Percentiles rank a stretch among this genome's conserved stretches.
Evolutionary conservation across 768 basidiomycete species (phyloP).

Genomic region (Leccinum broughii): DNA sequence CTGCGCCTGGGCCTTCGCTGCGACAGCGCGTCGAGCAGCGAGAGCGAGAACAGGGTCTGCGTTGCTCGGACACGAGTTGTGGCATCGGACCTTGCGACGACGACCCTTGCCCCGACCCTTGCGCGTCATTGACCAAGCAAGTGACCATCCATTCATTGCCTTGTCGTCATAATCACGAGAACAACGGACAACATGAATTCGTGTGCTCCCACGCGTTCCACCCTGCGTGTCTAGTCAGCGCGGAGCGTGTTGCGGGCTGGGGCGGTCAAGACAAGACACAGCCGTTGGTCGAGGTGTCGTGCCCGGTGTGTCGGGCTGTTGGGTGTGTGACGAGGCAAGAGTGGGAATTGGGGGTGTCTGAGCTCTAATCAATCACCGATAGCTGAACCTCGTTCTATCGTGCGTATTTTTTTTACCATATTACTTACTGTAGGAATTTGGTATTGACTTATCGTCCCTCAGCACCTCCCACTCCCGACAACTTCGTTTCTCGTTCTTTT

Average conservation of each 20-base stretch:
- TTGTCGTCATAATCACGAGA: conserved; percentile 11
- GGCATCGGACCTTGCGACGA: conserved; percentile 76
- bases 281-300: conserved; percentile 62
- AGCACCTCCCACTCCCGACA: not conserved
- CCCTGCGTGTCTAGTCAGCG: conserved; percentile 66
- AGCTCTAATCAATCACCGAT: conserved; percentile 23
- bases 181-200: conserved; percentile 5
- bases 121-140: conserved; percentile 22
- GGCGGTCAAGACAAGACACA: conserved; percentile 48
- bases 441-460: not conserved
- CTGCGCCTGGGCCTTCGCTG: conserved; percentile 67
- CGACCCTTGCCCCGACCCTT: conserved; percentile 48
- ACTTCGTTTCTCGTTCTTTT: not conserved
- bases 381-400: not conserved
- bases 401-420: conserved; percentile 3
- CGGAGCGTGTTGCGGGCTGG: conserved; percentile 63
- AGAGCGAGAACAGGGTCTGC: conserved; percentile 69
- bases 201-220: conserved; percentile 73
- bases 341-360: conserved; percentile 53
- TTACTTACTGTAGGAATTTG: not conserved
- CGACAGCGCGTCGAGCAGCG: conserved; percentile 72
- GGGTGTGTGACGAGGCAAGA: conserved; percentile 60
- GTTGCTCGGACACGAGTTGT: conserved; percentile 73
- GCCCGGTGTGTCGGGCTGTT: conserved; percentile 67
- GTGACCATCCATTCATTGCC: conserved; percentile 26